Evolutionary conservation across 2,329 filamentous ascomycete genomes (phyloP).

Genomic region (Cyphellophora attinorum): DNA sequence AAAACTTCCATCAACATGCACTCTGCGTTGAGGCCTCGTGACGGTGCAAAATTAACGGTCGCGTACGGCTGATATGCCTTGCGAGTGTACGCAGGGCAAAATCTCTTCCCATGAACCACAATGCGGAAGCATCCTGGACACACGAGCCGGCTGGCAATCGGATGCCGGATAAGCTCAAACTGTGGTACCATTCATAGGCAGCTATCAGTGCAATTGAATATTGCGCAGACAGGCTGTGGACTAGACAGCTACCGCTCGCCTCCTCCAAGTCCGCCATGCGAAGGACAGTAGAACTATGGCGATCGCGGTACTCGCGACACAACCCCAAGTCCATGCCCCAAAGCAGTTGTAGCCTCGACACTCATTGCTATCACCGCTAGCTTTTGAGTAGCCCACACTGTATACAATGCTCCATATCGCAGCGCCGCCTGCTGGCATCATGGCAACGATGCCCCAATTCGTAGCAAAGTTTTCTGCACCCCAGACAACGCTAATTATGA

Average conservation of each 20-base stretch:
- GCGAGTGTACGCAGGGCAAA: neutral
- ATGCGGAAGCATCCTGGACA: too few relatives aligned
- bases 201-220: neutral
- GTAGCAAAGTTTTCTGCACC: conserved; percentile 97
- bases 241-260: conserved; percentile 61
- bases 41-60: too few relatives aligned
- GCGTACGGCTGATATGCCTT: neutral
- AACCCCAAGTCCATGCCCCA: conserved; percentile 76
- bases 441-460: conserved; percentile 92
- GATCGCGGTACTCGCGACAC: conserved; percentile 61
- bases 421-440: conserved; percentile 78
- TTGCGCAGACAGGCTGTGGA: neutral
- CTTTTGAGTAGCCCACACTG: conserved; percentile 38
- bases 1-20: too few relatives aligned
- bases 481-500: conserved; percentile 96
- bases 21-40: too few relatives aligned
- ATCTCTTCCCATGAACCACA: neutral
- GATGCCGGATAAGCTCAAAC: neutral
- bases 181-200: neutral
- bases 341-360: conserved; percentile 82
- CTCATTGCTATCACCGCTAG: conserved; percentile 40
- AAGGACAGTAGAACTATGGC: conserved; percentile 63
- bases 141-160: neutral
- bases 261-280: conserved; percentile 81
- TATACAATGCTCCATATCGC: conserved; percentile 90